Percentiles rank a stretch among this genome's conserved stretches.
Evolutionary conservation across 306 rosid species (phyloP).

Genomic region (Morella rubra): DNA sequence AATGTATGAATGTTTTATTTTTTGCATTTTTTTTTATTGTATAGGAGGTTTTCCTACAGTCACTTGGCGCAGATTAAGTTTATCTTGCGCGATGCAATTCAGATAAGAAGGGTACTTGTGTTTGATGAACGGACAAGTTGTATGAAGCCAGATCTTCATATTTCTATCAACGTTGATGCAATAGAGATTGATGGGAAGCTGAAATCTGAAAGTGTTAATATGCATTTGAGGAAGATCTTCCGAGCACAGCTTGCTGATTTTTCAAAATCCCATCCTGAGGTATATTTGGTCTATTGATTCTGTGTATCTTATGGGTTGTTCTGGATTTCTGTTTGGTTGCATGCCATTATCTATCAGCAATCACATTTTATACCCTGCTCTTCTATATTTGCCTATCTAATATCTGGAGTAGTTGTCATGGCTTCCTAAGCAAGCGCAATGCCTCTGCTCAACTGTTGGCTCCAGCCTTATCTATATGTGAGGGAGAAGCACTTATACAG

Average conservation of each 20-base stretch:
- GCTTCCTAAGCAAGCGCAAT: neutral
- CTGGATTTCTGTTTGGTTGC: neutral
- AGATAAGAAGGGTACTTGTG: conserved; percentile 42
- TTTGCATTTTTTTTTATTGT: conserved; percentile 14
- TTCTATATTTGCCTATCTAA: neutral
- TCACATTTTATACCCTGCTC: neutral
- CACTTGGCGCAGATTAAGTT: conserved; percentile 81
- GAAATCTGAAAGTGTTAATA: conserved; percentile 27
- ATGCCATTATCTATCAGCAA: neutral
- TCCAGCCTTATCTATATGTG: neutral
- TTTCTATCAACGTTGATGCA: conserved; percentile 41
- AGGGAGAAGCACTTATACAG: neutral
- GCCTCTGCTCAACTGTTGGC: neutral
- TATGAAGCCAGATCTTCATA: conserved; percentile 73
- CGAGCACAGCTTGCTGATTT: conserved; percentile 40
- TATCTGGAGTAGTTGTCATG: neutral
- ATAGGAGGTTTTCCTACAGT: conserved; percentile 72
- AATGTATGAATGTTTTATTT: conserved; percentile 1
- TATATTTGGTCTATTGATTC: conserved; percentile 7
- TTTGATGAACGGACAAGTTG: conserved; percentile 58
- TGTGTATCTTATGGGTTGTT: neutral
- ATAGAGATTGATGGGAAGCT: conserved; percentile 33
- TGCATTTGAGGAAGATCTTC: conserved; percentile 51
- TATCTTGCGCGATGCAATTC: conserved; percentile 68
- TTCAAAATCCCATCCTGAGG: conserved; percentile 65